These are phyloP conservation scores for Colletotrichum caudatum DNA, from an alignment of 2,329 filamentous ascomycete genomes.

Conservation along the genomic window DNA sequence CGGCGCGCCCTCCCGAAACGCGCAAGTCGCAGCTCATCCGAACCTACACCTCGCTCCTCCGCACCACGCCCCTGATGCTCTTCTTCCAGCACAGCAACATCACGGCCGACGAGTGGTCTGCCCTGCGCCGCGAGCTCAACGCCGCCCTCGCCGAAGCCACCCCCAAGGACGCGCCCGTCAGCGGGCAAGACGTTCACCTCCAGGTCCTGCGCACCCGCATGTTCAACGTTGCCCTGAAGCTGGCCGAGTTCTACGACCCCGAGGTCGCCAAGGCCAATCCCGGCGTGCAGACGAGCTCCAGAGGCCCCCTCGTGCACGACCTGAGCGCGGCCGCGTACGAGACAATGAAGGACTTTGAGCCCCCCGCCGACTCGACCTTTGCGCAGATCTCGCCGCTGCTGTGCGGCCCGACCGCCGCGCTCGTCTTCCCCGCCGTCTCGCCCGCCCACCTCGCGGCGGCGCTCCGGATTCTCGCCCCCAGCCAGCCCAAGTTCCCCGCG, in stretches of 20 bases:
- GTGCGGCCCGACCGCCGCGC: slow-evolving; percentile 81
- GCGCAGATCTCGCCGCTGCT: slow-evolving; percentile 79
- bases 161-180: slow-evolving; percentile 55
- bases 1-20: slow-evolving; percentile 85
- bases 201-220: slow-evolving; percentile 92
- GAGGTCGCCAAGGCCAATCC: slow-evolving; percentile 48
- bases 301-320: slow-evolving; percentile 60
- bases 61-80: slow-evolving; percentile 85
- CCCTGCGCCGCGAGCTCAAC: slow-evolving; percentile 58
- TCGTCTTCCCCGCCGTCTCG: slow-evolving; percentile 85
- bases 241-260: slow-evolving; percentile 85
- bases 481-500: slow-evolving; percentile 78
- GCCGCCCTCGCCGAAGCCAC: slow-evolving; percentile 58
- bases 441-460: slow-evolving; percentile 87
- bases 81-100: slow-evolving; percentile 82
- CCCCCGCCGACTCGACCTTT: slow-evolving; percentile 58
- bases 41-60: slow-evolving; percentile 88
- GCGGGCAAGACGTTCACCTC: slow-evolving; percentile 76
- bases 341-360: slow-evolving; percentile 55
- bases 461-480: slow-evolving; percentile 81
- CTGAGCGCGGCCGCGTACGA: slow-evolving; percentile 66
- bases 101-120: slow-evolving; percentile 72
- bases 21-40: slow-evolving; percentile 91
- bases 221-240: slow-evolving; percentile 84
- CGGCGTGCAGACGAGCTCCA: slow-evolving; percentile 47